Base-by-base conservation (phyloP, 2,329 filamentous ascomycete genomes). In the Pezicula neosporulosa region DNA sequence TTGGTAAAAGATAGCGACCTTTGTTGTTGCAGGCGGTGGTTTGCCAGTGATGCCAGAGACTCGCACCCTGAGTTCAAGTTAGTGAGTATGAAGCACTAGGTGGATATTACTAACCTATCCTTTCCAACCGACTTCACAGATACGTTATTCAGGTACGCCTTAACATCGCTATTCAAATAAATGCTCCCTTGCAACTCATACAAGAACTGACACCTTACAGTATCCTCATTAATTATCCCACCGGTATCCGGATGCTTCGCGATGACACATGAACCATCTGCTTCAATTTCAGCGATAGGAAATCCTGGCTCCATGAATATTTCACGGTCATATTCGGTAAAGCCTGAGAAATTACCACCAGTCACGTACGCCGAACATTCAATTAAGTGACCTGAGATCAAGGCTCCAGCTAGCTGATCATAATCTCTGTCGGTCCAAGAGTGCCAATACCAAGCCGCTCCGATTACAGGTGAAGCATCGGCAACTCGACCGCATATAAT, bases 101-200 rank as follows among this genome's bases (percentile, higher is more conserved):
- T 21, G 4, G 6, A 6, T 9, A 44, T 28, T 3, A 30, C 42
- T 44, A 9, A 28, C 42, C 42, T 28, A 7, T 44, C n/a, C 3
- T 49, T 41, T 1, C 70, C 72, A 7, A 77, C 51, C 54, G 80
- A 72, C 52, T 78, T 73, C 57, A 82, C 77, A 51, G 68, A 71
- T 28, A 81, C 65, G 27, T 73, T 67, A 44, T 72, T 66, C n/a
- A 83, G 66, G 16, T 79, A 61, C 0, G 79, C 79, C 0, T 75
- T 80, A 30, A 82, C 79, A 55, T 82, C 80, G 0, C 73, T 76
- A 64, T 82, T 81, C 68, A 73, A 78, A 60, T 83, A 83, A 69
- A 72, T 75, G 0, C 75, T 75, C 5, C 77, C 77, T 56, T 80
- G 77, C 15, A 80, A 75, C 60, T 80, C 77, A 58, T 80, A 81